These are phyloP conservation scores for Gracilariopsis chorda DNA, from an alignment of 23 red algal genomes.

Conservation along the genomic window DNA sequence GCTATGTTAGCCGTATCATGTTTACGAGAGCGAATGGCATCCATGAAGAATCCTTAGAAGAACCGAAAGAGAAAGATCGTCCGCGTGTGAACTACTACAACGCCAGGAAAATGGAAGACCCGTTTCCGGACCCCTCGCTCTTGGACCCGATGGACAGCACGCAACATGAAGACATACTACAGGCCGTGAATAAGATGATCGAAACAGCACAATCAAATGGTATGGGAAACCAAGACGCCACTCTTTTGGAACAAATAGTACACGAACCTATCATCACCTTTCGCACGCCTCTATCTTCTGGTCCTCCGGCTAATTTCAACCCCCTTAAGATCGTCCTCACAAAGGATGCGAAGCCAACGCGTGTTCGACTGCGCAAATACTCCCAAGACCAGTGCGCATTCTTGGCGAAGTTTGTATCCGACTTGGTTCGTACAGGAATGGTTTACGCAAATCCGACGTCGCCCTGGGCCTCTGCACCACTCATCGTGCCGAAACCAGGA, in stretches of 20 bases:
- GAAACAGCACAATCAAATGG: background rate
- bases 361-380: constrained; percentile 13
- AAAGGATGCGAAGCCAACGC: background rate
- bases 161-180: background rate
- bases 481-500: constrained; percentile 22
- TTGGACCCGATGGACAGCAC: background rate
- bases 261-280: background rate
- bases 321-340: background rate
- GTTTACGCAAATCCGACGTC: constrained; percentile 20
- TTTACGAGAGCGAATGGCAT: too few relatives aligned
- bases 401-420: constrained; percentile 18
- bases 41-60: too few relatives aligned
- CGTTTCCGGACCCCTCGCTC: too few relatives aligned
- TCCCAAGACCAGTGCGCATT: constrained; percentile 2
- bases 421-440: background rate
- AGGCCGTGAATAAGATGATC: background rate
- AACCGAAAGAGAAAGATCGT: too few relatives aligned
- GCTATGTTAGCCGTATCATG: too few relatives aligned
- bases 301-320: background rate
- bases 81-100: too few relatives aligned
- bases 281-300: background rate
- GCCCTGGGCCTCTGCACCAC: background rate
- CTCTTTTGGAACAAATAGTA: background rate
- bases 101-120: too few relatives aligned
- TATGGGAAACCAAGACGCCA: background rate